These are phyloP conservation scores for Entamoeba invadens DNA, from an alignment of 208 protist genomes.

Conservation along the genomic window DNA sequence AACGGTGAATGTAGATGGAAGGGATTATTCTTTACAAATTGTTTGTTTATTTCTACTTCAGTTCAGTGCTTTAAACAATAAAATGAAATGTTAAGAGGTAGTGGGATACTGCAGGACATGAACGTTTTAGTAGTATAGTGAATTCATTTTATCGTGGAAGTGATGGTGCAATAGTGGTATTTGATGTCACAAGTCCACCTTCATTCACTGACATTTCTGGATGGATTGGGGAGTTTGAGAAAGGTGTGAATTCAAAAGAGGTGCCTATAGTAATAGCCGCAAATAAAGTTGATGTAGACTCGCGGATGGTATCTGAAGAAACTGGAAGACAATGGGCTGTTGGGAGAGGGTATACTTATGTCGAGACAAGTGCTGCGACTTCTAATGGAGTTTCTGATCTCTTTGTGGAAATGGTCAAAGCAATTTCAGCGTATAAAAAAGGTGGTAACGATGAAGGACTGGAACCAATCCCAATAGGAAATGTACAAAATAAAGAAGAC, in stretches of 20 bases:
- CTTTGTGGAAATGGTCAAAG: not conserved
- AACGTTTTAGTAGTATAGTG: constrained; percentile 89
- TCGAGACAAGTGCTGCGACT: not conserved
- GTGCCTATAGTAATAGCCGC: not conserved
- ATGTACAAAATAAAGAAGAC: not conserved
- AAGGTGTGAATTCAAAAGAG: not conserved
- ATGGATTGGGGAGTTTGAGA: constrained; percentile 13
- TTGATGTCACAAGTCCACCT: constrained; percentile 35
- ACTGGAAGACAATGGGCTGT: not conserved
- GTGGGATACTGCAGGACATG: constrained; percentile 45
- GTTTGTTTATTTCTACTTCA: no score
- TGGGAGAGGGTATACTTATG: not conserved
- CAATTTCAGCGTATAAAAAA: not conserved
- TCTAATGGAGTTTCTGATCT: not conserved
- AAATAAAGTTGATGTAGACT: not conserved
- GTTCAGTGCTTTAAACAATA: no score
- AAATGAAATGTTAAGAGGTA: no score
- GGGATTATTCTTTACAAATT: constrained; percentile 30
- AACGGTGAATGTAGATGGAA: constrained; percentile 32
- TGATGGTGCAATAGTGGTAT: constrained; percentile 76
- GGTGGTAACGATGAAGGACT: not conserved
- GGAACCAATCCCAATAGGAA: not conserved
- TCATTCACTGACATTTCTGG: constrained; percentile 32
- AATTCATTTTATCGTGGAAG: constrained; percentile 94
- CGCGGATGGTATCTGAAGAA: not conserved